phyloP scores from a whole-genome alignment of 257 asterid species.

The Craterostigma plantagineum region DNA sequence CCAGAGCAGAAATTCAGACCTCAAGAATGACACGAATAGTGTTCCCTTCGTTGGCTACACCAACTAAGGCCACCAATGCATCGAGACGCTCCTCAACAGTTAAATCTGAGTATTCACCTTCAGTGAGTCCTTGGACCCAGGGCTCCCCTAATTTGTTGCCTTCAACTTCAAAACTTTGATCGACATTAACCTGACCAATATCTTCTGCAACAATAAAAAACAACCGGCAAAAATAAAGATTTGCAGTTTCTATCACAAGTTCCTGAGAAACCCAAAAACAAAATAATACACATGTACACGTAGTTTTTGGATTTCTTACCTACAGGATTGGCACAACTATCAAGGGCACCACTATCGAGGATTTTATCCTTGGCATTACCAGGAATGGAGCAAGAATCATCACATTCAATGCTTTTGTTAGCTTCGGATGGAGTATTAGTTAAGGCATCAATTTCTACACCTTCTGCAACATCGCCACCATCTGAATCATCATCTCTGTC shows the following conservation, averaged over 20 bases:
- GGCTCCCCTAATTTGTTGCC: slow-evolving; percentile 36
- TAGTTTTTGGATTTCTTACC: too few species aligned
- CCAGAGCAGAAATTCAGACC: slow-evolving; percentile 20
- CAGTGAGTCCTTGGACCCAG: slow-evolving; percentile 83
- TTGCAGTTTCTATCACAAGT: too few species aligned
- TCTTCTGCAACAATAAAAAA: slow-evolving; percentile 8
- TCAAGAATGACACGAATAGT: slow-evolving; percentile 53
- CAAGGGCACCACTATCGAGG: slow-evolving; percentile 16
- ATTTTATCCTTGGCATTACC: slow-evolving; percentile 31
- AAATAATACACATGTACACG: too few species aligned
- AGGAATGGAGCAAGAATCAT: slow-evolving; percentile 54
- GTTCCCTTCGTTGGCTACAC: slow-evolving; percentile 78
- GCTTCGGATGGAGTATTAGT: slow-evolving; percentile 20
- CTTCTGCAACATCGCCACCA: slow-evolving; percentile 18
- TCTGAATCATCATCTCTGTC: slow-evolving; percentile 5
- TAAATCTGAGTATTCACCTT: slow-evolving; percentile 64
- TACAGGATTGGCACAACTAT: slow-evolving; percentile 10
- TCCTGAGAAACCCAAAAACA: too few species aligned
- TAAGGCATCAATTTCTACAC: slow-evolving; percentile 41
- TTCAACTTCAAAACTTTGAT: slow-evolving; percentile 24
- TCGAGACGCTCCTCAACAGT: slow-evolving; percentile 68
- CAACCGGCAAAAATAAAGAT: slow-evolving; percentile 12
- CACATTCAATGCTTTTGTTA: slow-evolving; percentile 69
- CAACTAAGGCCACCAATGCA: slow-evolving; percentile 62
- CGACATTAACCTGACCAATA: slow-evolving; percentile 14